Conservation (phyloP, 2,329 filamentous ascomycete species). For the Aspergillus unguis region DNA sequence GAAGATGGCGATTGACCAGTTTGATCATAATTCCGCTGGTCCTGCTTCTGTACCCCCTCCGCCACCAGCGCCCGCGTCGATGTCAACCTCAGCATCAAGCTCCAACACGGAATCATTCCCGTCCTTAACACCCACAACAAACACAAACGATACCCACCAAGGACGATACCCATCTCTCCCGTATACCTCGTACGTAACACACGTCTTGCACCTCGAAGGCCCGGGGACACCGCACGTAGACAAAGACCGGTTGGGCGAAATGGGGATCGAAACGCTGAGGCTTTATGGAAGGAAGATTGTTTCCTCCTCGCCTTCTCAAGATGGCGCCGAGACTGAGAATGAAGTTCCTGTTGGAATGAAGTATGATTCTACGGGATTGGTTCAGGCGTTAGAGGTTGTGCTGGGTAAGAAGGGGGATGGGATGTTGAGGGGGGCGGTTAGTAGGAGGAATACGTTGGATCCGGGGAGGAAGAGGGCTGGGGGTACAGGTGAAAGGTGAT, state of each 20-base stretch:
- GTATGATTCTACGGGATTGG: constrained; percentile 74
- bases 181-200: constrained; percentile 71
- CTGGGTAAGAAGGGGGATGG: constrained; percentile 63
- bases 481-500: too few relatives aligned
- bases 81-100: background rate
- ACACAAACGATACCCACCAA: too few relatives aligned
- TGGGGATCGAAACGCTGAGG: constrained; percentile 74
- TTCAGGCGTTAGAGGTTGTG: constrained; percentile 72
- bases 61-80: constrained; percentile 49
- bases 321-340: constrained; percentile 38
- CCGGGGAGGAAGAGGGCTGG: constrained; percentile 24
- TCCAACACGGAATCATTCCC: background rate
- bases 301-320: constrained; percentile 15
- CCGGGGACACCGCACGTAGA: constrained; percentile 68
- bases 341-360: constrained; percentile 55
- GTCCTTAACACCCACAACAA: background rate
- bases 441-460: constrained; percentile 59
- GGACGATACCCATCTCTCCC: constrained; percentile 35
- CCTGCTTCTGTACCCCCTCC: constrained; percentile 16
- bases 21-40: too few relatives aligned
- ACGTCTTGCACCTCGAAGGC: constrained; percentile 75
- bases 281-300: constrained; percentile 66
- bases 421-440: constrained; percentile 43
- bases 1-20: constrained; percentile 20
- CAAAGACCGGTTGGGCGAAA: constrained; percentile 55